A percentile compares a stretch with the other conserved stretches of the same genome.
These are phyloP conservation scores for Ceratobasidium sp. DNA, from an alignment of 1,284 basidiomycete species.

Conservation along the genomic window DNA sequence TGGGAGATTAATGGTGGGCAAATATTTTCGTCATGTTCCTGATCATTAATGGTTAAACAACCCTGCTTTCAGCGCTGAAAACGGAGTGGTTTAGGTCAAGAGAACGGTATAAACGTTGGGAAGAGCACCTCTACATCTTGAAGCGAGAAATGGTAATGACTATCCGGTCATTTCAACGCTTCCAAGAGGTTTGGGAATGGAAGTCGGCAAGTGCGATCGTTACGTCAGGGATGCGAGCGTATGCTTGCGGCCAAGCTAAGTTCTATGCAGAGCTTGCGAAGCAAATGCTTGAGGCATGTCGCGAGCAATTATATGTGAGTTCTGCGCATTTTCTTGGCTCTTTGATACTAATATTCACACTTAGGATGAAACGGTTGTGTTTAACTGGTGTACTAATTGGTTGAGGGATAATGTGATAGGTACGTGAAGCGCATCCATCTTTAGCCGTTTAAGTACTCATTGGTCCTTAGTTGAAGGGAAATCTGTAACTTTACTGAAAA, in stretches of 20 bases:
- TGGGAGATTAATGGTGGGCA: slow-evolving; percentile 1
- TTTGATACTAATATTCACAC: not conserved
- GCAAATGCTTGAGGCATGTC: not conserved
- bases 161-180: not conserved
- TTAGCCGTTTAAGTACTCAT: no score
- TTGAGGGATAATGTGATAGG: not conserved
- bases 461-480: no score
- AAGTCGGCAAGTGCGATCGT: not conserved
- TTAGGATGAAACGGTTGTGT: not conserved
- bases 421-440: not conserved
- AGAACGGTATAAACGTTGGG: slow-evolving; percentile 23
- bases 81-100: slow-evolving; percentile 24
- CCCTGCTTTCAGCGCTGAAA: not conserved
- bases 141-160: slow-evolving; percentile 39
- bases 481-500: no score
- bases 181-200: slow-evolving; percentile 5
- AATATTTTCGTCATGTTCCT: not conserved
- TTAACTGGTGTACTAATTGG: slow-evolving; percentile 1
- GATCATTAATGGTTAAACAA: not conserved
- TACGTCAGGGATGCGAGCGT: not conserved
- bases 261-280: not conserved
- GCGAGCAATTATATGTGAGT: not conserved
- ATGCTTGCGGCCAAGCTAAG: not conserved
- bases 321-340: not conserved
- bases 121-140: slow-evolving; percentile 15